phyloP scores from a whole-genome alignment of 148 eudicot genomes.

The Pouteria glomerata region DNA sequence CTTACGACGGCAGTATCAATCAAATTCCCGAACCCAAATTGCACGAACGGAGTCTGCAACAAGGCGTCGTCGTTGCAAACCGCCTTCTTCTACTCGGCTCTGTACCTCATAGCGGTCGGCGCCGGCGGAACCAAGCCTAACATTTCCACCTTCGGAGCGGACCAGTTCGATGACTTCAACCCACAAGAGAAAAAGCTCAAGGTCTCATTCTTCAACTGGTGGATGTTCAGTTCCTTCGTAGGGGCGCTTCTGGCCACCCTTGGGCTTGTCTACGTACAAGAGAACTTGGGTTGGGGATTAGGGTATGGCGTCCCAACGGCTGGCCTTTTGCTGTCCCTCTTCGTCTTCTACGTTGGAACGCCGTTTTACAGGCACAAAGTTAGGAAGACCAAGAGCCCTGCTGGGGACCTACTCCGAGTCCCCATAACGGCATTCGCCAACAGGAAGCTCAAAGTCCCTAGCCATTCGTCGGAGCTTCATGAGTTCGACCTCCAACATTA shows the following conservation, averaged over 20 bases:
- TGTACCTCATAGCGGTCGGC: constrained; percentile 73
- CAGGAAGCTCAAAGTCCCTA: constrained; percentile 34
- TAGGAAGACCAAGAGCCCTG: constrained; percentile 47
- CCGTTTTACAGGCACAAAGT: constrained; percentile 70
- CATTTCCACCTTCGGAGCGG: constrained; percentile 89
- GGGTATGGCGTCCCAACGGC: constrained; percentile 82
- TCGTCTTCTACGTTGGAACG: constrained; percentile 64
- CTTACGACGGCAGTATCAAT: constrained; percentile 65
- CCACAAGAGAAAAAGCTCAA: constrained; percentile 61
- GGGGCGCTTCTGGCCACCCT: constrained; percentile 66
- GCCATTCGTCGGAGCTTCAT: constrained; percentile 31
- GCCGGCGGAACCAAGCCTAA: constrained; percentile 92
- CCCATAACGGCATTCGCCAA: constrained; percentile 34
- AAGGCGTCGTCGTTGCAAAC: constrained; percentile 40
- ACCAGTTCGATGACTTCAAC: constrained; percentile 73
- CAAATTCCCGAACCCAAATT: constrained; percentile 50
- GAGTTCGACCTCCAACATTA: constrained; percentile 36
- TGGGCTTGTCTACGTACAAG: constrained; percentile 83
- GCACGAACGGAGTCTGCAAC: constrained; percentile 49
- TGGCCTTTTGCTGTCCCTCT: constrained; percentile 52
- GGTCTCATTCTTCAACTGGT: constrained; percentile 91
- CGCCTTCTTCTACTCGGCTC: constrained; percentile 61
- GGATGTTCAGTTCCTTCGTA: constrained; percentile 74
- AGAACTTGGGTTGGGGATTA: constrained; percentile 82
- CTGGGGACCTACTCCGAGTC: constrained; percentile 47